Base-by-base conservation (phyloP, 495 filamentous ascomycete species). In the Neurospora sp. region DNA sequence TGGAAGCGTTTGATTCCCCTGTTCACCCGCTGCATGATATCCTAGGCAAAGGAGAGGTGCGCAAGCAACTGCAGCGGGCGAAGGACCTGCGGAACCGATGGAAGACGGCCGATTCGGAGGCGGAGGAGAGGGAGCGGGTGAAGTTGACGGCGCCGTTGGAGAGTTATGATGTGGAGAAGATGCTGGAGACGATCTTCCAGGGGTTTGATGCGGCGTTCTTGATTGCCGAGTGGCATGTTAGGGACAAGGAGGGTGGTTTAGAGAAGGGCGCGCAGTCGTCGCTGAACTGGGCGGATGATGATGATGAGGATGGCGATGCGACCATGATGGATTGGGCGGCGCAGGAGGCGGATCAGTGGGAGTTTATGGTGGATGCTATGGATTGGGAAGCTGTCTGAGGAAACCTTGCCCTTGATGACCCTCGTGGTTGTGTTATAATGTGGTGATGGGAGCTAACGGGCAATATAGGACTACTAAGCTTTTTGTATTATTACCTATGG, bases 41-140 rank as follows among this genome's bases (percentile, higher is more conserved):
- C 2, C 81, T 92, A 14, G 89, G 89, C 0, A 77, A 40, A 0
- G 84, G 85, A 0, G 81, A 83, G 11, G 85, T 88, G 2, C 79
- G 82, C 16, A 75, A 74, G 12, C 84, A 89, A 71, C 78, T 92
- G n/a, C 79, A 79, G 20, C 77, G 84, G 46, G 90, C 90, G 2
- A 92, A 92, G 76, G 89, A 91, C 69, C 81, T 90, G 31, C 81
- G 90, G 6, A 92, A 92, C 75, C 83, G 87, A 5, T 92, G 90
- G 90, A 92, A 92, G 81, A 86, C 87, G 35, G 89, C 87, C 0
- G 81, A 82, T n/a, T 81, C 82, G 40, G 75, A 77, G 14, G 76
- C 74, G 42, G 41, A 71, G 39, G 70, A 69, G 66, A 31, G 39
- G n/a, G n/a, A n/a, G 11, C 74, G 35, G n/a, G 42, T 27, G 69